Percentiles rank a stretch among this genome's conserved stretches.
Conservation (phyloP, 1,139 yeast species). For the Pichia sp. region DNA sequence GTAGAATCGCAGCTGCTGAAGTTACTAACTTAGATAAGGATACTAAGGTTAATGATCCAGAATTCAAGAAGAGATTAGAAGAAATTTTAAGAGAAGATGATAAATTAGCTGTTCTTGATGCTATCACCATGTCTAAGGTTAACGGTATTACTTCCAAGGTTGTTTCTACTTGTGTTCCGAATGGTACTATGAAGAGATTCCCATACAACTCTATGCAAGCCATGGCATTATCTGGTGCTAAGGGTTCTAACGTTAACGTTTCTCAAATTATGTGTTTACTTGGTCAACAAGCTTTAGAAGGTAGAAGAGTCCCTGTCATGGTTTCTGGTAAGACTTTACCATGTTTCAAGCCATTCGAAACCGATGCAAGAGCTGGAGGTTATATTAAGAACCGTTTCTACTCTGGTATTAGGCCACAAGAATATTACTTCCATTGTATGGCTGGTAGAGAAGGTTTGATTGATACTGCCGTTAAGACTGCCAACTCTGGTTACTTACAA, state of each 20-base stretch:
- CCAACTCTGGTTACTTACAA: constrained; percentile 98
- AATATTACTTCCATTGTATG: constrained; percentile 99
- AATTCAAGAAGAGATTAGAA: constrained; percentile 82
- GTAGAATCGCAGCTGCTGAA: constrained; percentile 91
- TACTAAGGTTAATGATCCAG: constrained; percentile 62
- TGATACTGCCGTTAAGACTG: constrained; percentile 99
- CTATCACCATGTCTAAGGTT: constrained; percentile 92
- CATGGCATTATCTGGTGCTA: constrained; percentile 99
- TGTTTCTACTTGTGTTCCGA: constrained; percentile 93
- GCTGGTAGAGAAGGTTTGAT: constrained; percentile 99
- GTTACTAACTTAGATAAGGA: constrained; percentile 75
- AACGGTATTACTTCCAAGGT: constrained; percentile 90
- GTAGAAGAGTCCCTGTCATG: constrained; percentile 99
- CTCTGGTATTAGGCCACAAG: constrained; percentile 99
- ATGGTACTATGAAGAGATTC: constrained; percentile 92
- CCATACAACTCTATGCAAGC: constrained; percentile 98
- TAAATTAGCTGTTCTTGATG: constrained; percentile 93
- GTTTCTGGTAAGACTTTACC: constrained; percentile 98
- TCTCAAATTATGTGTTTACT: constrained; percentile 99
- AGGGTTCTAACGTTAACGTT: constrained; percentile 97
- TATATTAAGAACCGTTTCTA: constrained; percentile 96
- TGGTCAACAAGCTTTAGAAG: constrained; percentile 99
- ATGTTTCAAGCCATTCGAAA: constrained; percentile 93
- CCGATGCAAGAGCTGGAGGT: constrained; percentile 99
- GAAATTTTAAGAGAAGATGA: constrained; percentile 93